Percentiles rank a stretch among this genome's conserved stretches.
Evolutionary conservation across 768 basidiomycete species (phyloP).

Genomic region (Amanita brunnescens): DNA sequence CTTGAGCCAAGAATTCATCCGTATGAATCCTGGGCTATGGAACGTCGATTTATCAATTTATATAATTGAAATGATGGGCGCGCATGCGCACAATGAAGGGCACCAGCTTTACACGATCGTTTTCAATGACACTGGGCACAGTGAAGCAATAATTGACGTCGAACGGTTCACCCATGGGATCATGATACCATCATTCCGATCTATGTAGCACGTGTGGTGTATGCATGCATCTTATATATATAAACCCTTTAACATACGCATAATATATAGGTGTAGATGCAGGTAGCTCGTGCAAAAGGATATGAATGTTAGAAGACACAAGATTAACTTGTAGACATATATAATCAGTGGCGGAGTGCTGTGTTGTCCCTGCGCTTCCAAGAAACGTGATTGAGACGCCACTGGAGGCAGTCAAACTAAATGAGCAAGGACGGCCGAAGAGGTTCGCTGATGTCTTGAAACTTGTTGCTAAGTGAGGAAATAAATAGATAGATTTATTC

Average conservation of each 20-base stretch:
- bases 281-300: too few species aligned
- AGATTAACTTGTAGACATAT: too few species aligned
- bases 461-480: neutral
- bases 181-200: too few species aligned
- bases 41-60: too few species aligned
- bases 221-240: too few species aligned
- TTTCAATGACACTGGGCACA: conserved; percentile 34
- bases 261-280: too few species aligned
- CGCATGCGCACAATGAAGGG: conserved; percentile 42
- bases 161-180: neutral
- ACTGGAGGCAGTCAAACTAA: neutral
- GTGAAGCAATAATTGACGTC: conserved; percentile 44
- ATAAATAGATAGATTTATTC: neutral
- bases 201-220: too few species aligned
- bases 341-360: too few species aligned
- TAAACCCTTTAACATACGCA: too few species aligned
- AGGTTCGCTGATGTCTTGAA: neutral
- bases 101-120: conserved; percentile 35
- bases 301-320: too few species aligned
- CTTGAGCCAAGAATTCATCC: conserved; percentile 26
- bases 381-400: neutral
- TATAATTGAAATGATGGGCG: too few species aligned
- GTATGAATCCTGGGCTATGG: conserved; percentile 43
- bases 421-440: neutral
- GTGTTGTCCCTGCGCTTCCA: too few species aligned